phyloP scores from a whole-genome alignment of 108 stramenopile species.

The Cyclotella distinguenda region DNA sequence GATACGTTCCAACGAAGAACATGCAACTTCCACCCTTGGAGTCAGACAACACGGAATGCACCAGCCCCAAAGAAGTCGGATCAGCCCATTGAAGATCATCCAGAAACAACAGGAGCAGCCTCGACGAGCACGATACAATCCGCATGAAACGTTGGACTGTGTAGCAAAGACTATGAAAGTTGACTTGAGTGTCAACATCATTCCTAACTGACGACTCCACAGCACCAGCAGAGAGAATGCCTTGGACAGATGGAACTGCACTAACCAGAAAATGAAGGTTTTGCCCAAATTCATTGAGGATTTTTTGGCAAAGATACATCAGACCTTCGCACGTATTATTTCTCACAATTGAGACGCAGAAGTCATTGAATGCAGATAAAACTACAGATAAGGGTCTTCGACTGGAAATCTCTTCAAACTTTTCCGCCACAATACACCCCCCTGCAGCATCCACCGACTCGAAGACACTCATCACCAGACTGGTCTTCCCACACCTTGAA shows the following conservation, averaged over 20 bases:
- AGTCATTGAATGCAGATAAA: slow-evolving; percentile 33
- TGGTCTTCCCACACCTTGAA: slow-evolving; percentile 10
- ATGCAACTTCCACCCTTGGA: slow-evolving; percentile 2
- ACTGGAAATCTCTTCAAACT: slow-evolving; percentile 10
- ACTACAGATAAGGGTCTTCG: slow-evolving; percentile 11
- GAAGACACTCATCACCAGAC: slow-evolving; percentile 14
- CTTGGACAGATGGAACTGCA: slow-evolving; percentile 31
- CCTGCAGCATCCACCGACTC: not conserved
- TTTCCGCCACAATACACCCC: not conserved
- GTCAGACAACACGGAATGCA: slow-evolving; percentile 38
- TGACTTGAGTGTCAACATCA: slow-evolving; percentile 1
- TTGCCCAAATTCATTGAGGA: slow-evolving; percentile 26
- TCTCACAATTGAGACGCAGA: slow-evolving; percentile 22
- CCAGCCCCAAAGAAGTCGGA: slow-evolving; percentile 17
- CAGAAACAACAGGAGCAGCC: slow-evolving; percentile 34
- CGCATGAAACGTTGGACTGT: slow-evolving; percentile 38
- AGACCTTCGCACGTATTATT: not conserved
- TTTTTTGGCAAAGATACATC: slow-evolving; percentile 8
- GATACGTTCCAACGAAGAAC: slow-evolving; percentile 48
- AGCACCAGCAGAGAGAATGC: not conserved
- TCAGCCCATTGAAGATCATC: slow-evolving; percentile 49
- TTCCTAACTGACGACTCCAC: not conserved
- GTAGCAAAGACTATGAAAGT: slow-evolving; percentile 37
- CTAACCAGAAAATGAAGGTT: slow-evolving; percentile 24
- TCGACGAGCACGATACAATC: slow-evolving; percentile 22